Evolutionary conservation across 2,329 filamentous ascomycete species (phyloP).

Genomic region (Colletotrichum phormii): DNA sequence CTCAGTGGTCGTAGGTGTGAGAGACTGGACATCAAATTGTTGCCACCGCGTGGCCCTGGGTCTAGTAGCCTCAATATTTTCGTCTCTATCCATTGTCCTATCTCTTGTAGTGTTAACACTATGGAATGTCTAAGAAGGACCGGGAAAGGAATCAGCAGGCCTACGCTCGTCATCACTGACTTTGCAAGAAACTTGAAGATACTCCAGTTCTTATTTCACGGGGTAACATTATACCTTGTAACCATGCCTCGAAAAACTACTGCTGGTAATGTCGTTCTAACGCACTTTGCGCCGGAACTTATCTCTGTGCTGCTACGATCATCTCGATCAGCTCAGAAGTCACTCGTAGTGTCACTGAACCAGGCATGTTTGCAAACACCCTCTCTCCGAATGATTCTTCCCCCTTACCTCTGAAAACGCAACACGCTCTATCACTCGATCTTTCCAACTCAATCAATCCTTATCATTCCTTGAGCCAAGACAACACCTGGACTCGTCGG

Average conservation of each 20-base stretch:
- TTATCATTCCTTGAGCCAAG: neutral
- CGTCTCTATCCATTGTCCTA: too few relatives aligned
- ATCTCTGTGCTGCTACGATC: neutral
- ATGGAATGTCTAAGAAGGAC: too few relatives aligned
- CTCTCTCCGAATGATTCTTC: too few relatives aligned
- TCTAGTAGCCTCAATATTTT: too few relatives aligned
- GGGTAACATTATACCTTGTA: neutral
- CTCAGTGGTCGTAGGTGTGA: too few relatives aligned
- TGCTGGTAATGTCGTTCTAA: neutral
- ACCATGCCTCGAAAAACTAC: neutral
- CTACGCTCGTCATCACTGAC: neutral
- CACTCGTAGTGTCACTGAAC: too few relatives aligned
- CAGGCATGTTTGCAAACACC: too few relatives aligned
- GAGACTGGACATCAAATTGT: too few relatives aligned
- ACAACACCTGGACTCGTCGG: neutral
- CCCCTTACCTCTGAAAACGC: too few relatives aligned
- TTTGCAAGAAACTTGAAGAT: neutral
- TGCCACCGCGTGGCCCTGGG: too few relatives aligned
- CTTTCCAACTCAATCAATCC: neutral
- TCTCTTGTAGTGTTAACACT: too few relatives aligned
- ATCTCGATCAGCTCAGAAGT: neutral
- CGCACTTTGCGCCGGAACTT: neutral
- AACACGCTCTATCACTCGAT: too few relatives aligned
- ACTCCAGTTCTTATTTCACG: neutral
- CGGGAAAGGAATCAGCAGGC: neutral